These are phyloP conservation scores for Nakazawaea populi DNA, from an alignment of 805 yeast genomes.

Conservation along the genomic window DNA sequence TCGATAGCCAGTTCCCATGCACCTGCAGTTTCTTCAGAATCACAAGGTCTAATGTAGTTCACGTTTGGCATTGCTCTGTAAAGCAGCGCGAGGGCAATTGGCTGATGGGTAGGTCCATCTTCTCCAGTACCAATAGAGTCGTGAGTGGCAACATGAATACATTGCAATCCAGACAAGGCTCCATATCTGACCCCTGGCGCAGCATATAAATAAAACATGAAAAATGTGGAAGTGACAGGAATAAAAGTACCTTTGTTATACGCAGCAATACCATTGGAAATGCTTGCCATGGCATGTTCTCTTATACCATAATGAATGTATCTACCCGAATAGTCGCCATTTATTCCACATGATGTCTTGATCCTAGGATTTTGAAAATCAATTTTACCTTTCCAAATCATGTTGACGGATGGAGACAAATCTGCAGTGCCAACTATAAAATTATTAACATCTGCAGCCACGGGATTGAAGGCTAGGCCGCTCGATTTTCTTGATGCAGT, in stretches of 20 bases:
- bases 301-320: conserved; percentile 28
- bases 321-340: conserved; percentile 26
- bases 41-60: conserved; percentile 48
- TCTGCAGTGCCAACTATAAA: conserved; percentile 33
- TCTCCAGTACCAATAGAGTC: conserved; percentile 55
- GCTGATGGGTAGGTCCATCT: conserved; percentile 57
- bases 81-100: conserved; percentile 45
- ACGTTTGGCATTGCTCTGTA: conserved; percentile 46
- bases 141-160: conserved; percentile 50
- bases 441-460: conserved; percentile 19
- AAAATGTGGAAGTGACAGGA: conserved; percentile 32
- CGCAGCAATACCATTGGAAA: conserved; percentile 28
- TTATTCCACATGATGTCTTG: conserved; percentile 20
- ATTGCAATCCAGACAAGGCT: conserved; percentile 38
- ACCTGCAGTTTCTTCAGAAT: conserved; percentile 46
- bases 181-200: conserved; percentile 48
- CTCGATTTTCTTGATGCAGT: conserved; percentile 24
- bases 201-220: conserved; percentile 35
- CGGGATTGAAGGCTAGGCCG: conserved; percentile 23
- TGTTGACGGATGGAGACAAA: conserved; percentile 25
- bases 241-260: conserved; percentile 28
- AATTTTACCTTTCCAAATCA: conserved; percentile 22
- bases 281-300: conserved; percentile 29
- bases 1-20: conserved; percentile 30
- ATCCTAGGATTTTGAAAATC: conserved; percentile 26